Base-by-base conservation (phyloP, 1,284 basidiomycete genomes). In the Apiotrichum veenhuisii region DNA sequence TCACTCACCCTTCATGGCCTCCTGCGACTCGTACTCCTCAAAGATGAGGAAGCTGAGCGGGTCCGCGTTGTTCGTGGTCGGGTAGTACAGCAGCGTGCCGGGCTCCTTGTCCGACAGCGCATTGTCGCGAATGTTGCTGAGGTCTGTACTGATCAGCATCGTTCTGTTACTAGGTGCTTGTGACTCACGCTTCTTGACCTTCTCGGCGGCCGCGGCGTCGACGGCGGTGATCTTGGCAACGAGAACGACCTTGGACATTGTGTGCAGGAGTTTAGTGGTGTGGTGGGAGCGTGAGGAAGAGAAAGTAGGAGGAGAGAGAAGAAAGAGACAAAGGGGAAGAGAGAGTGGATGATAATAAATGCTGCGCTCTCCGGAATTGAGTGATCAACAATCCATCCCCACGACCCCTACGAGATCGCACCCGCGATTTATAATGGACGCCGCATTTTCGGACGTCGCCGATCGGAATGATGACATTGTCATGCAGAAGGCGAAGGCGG, bases 11-110 rank as follows among this genome's bases (percentile, higher is more conserved):
- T 56, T 27, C 3, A 57, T 20, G 17, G 59, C 59, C 1, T 43
- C 59, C 43, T 57, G 23, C 23, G 41, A 40, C 30, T 37, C 52
- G 49, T 60, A 60, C 55, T 60, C 59, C 55, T 60, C 59, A 33
- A 46, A 60, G 17, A 60, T 37, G 43, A 38, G 36, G 43, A 57
- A 60, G 36, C 44, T n/a, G 30, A 57, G 59, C 18, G 47, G 50
- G 59, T 60, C 59, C 18, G 46, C 37, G 38, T 26, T 47, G 41
- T 43, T 30, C 26, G 52, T 43, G 11, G 51, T 42, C 12, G 55
- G 52, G 36, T 54, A 36, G 59, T 57, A 60, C 17, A 44, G 10
- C 11, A 17, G 22, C 48, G 38, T 44, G 8, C 59, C 59, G 27
- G 59, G 59, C 52, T 60, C 59, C 38, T 47, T 26, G 55, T 54